Evolutionary conservation across 176 grass and related monocot species (phyloP).

Genomic region (Bothriochloa decipiens): DNA sequence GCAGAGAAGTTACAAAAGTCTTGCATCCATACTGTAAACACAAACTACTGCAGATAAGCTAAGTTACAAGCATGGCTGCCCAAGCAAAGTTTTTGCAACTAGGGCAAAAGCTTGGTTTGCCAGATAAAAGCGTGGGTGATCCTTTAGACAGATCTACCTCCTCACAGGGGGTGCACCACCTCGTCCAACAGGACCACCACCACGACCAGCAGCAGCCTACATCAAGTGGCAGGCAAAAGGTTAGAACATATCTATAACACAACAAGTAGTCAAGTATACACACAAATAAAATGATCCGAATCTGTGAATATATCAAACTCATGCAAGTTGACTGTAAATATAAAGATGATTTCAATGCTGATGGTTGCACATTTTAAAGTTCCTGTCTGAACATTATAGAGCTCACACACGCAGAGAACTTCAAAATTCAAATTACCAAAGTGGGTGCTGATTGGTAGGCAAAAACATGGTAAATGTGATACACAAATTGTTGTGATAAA

Average conservation of each 20-base stretch:
- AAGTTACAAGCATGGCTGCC: conserved; percentile 15
- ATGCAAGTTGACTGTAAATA: not conserved
- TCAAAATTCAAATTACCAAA: not conserved
- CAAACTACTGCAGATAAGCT: conserved; percentile 22
- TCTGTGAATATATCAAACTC: not conserved
- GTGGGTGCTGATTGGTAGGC: not conserved
- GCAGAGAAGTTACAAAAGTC: not conserved
- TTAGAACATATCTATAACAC: not conserved
- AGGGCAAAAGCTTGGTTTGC: not conserved
- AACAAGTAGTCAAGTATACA: not conserved
- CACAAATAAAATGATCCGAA: not conserved
- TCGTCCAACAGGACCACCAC: conserved; percentile 49
- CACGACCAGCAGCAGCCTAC: conserved; percentile 52
- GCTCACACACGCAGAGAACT: not conserved
- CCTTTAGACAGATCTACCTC: conserved; percentile 33
- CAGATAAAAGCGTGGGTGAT: not conserved
- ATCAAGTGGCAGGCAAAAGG: not conserved
- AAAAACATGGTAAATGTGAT: not conserved
- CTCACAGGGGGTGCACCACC: conserved; percentile 47
- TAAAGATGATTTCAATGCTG: not conserved
- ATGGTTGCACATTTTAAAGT: not conserved
- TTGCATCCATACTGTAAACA: conserved; percentile 1
- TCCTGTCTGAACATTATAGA: not conserved
- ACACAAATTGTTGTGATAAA: not conserved
- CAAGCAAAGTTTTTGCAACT: conserved; percentile 8